Evolutionary conservation across 306 rosid species (phyloP).

Genomic region (Malus fusca): DNA sequence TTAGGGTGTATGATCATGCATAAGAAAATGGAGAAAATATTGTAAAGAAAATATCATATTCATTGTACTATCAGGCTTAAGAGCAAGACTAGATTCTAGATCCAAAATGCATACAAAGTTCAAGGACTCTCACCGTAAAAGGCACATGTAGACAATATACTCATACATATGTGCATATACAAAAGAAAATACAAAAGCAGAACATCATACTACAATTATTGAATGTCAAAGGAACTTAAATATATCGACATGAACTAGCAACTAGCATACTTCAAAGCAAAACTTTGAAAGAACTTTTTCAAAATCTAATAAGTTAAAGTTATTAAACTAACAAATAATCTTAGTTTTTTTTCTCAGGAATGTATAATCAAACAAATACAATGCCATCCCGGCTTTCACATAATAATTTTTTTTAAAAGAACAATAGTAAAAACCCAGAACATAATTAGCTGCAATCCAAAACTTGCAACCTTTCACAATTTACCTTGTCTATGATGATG

Average conservation of each 20-base stretch:
- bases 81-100: background rate
- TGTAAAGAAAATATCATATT: background rate
- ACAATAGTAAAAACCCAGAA: background rate
- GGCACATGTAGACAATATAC: background rate
- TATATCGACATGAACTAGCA: too few species aligned
- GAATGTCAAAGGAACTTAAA: too few species aligned
- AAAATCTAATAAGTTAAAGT: background rate
- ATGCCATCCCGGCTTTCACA: background rate
- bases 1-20: background rate
- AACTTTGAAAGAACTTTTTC: background rate
- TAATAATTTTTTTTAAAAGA: background rate
- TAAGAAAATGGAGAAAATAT: background rate
- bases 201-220: background rate
- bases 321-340: too few species aligned
- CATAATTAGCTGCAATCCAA: background rate
- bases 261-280: background rate
- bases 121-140: background rate
- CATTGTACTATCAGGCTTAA: background rate
- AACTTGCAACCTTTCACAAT: conserved; percentile 24
- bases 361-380: background rate
- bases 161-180: too few species aligned
- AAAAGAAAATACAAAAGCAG: background rate
- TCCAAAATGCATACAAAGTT: background rate
- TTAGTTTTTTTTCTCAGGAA: background rate
- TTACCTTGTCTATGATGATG: conserved; percentile 92